Base-by-base conservation (phyloP, 2,329 filamentous ascomycete species). In the Fusarium udum region DNA sequence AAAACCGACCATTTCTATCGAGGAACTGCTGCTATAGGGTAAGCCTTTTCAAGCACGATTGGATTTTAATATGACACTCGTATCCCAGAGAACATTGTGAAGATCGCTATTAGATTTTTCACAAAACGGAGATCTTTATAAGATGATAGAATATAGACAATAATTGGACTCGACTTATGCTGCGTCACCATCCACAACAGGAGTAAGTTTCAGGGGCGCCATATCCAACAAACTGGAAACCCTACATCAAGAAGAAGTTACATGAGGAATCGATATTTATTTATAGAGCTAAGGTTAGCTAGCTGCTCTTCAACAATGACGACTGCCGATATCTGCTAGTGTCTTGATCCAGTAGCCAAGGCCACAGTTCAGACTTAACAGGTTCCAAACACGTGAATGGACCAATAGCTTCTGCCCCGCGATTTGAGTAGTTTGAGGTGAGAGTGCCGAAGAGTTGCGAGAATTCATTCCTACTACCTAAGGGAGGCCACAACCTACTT, bases 351-450 rank as follows among this genome's bases (percentile, higher is more conserved):
- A 39, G 37, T 20, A 55, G 60, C 60, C 43, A 70, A 67, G 52
- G 43, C 40, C 16, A 46, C 28, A 37, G 55, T 71, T 64, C 34
- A 39, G 42, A 59, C 16, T 31, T 40, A 53, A 61, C 36, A 39
- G 28, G 43, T 59, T 26, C 42, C 42, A 60, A 53, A 56, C 71
- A 74, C 67, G 60, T 66, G 67, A 72, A 69, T 63, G n/a, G n/a
- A 59, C 26, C 46, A 31, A 40, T n/a, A 67, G 61, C 67, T 56
- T 28, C 31, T 64, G 73, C 73, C 71, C 71, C 71, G 60, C 67
- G 71, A 64, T 73, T 46, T 46, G 32, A 62, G 58, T 55, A 63
- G 43, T 18, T 40, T 28, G 18, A 18, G 10, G 26, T 34, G 39
- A 26, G n/a, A 59, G 22, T 26, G 26, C 36, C n/a, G 36, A 56